Evolutionary conservation across 352 stramenopile species (phyloP).

Genomic region (Globisporangium ultimum): DNA sequence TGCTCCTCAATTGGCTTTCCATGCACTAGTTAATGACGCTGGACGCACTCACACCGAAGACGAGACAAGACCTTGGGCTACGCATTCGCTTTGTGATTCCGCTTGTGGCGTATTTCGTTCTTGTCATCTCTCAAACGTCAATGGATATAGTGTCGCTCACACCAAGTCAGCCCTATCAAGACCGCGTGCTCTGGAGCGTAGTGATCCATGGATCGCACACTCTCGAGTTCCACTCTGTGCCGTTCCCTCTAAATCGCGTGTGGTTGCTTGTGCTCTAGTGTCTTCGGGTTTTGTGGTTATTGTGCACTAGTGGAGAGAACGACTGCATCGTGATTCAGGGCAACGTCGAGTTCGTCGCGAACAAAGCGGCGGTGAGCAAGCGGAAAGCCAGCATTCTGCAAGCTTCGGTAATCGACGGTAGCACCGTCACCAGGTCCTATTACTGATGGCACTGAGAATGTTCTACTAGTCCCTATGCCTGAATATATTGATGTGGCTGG

Average conservation of each 20-base stretch:
- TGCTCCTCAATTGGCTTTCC: slow-evolving; percentile 15
- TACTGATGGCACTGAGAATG: too few relatives aligned
- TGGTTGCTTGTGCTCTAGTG: slow-evolving; percentile 6
- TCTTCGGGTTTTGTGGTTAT: not conserved
- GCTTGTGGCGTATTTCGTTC: not conserved
- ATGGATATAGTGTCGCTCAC: not conserved
- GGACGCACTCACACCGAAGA: slow-evolving; percentile 16
- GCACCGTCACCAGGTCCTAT: too few relatives aligned
- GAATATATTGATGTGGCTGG: too few relatives aligned
- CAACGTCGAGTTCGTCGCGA: slow-evolving; percentile 8
- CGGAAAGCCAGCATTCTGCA: too few relatives aligned
- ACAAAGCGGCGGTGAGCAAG: too few relatives aligned
- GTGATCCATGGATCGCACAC: not conserved
- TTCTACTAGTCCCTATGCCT: too few relatives aligned
- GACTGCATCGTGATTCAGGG: slow-evolving; percentile 4
- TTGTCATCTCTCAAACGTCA: not conserved
- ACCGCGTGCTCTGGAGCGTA: not conserved
- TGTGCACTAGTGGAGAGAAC: not conserved
- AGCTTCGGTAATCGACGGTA: too few relatives aligned
- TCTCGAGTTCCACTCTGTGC: slow-evolving; percentile 3
- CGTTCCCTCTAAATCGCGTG: not conserved
- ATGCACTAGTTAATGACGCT: slow-evolving; percentile 18
- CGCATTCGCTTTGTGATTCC: not conserved
- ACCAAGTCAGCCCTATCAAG: not conserved
- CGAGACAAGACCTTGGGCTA: slow-evolving; percentile 12